A percentile compares a stretch with the other conserved stretches of the same genome.
These are phyloP conservation scores for Cryptomeria japonica DNA, from an alignment of 75 land plant species.

Conservation along the genomic window DNA sequence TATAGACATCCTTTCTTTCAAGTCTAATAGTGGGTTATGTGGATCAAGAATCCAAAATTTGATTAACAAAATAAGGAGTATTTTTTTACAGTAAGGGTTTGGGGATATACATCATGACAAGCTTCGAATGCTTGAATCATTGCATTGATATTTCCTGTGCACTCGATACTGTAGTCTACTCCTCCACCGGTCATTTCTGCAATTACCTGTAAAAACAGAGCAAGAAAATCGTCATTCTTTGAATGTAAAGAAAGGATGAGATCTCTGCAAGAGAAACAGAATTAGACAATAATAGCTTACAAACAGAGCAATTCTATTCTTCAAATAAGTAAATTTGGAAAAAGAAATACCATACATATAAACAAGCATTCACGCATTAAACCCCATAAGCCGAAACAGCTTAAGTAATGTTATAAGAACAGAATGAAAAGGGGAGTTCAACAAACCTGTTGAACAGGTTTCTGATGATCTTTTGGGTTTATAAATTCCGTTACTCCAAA, in stretches of 20 bases:
- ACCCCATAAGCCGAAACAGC: neutral
- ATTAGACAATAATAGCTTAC: neutral
- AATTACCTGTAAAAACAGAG: slow-evolving; percentile 13
- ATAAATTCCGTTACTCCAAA: slow-evolving; percentile 56
- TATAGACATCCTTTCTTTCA: neutral
- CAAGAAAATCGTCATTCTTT: neutral
- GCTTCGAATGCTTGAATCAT: slow-evolving; percentile 41
- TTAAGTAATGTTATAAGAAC: neutral
- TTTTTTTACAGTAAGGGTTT: too few relatives aligned
- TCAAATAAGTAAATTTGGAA: neutral
- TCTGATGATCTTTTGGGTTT: too few relatives aligned
- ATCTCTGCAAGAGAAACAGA: neutral
- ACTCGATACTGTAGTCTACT: slow-evolving; percentile 36
- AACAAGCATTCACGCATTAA: neutral
- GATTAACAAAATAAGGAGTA: too few relatives aligned
- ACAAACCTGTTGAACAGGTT: too few relatives aligned
- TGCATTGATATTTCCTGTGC: slow-evolving; percentile 31
- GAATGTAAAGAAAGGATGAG: too few relatives aligned
- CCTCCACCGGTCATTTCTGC: slow-evolving; percentile 1
- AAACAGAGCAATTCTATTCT: neutral
- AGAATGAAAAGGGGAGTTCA: neutral
- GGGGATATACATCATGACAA: slow-evolving; percentile 26
- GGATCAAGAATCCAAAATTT: too few relatives aligned
- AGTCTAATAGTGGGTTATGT: too few relatives aligned
- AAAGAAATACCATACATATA: too few relatives aligned